phyloP scores from a whole-genome alignment of 2,329 filamentous ascomycete species.

The Hypoxylon sp. region DNA sequence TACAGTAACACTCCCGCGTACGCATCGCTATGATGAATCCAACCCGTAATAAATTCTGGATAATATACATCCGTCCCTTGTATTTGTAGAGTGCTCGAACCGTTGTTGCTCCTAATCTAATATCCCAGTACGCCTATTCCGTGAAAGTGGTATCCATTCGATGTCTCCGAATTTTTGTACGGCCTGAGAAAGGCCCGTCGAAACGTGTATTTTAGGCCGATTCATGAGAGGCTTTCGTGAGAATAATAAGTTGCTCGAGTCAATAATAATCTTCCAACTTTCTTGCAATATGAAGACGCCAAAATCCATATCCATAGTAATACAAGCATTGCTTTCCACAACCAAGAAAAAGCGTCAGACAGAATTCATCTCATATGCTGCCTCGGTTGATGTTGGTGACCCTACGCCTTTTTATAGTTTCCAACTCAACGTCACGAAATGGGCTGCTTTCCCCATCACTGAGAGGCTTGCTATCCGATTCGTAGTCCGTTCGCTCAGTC shows the following conservation, averaged over 20 bases:
- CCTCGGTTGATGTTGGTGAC: constrained; percentile 58
- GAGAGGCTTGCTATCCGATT: constrained; percentile 54
- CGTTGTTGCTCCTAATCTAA: constrained; percentile 32
- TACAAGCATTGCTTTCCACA: constrained; percentile 17
- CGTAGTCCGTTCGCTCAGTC: constrained; percentile 57
- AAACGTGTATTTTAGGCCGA: constrained; percentile 8
- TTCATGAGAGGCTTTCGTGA: constrained; percentile 10
- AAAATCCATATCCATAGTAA: constrained; percentile 24
- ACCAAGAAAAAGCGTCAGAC: constrained; percentile 1
- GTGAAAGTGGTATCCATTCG: constrained; percentile 15
- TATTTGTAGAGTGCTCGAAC: constrained; percentile 12
- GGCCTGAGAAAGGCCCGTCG: constrained; percentile 6
- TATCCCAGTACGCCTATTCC: constrained; percentile 22
- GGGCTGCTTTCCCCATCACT: constrained; percentile 62
- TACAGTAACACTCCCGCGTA: constrained; percentile 30
- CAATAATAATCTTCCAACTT: background rate
- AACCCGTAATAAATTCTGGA: constrained; percentile 28
- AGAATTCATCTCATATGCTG: constrained; percentile 57
- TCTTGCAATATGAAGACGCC: constrained; percentile 13
- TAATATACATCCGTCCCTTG: constrained; percentile 35
- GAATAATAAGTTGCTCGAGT: constrained; percentile 9
- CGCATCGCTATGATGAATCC: constrained; percentile 23
- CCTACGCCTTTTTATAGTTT: constrained; percentile 52
- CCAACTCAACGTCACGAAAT: constrained; percentile 59
- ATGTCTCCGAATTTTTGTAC: constrained; percentile 16